A percentile compares a stretch with the other conserved stretches of the same genome.
Evolutionary conservation across 2,329 filamentous ascomycete genomes (phyloP).

Genomic region (Acrocalymma vagum): DNA sequence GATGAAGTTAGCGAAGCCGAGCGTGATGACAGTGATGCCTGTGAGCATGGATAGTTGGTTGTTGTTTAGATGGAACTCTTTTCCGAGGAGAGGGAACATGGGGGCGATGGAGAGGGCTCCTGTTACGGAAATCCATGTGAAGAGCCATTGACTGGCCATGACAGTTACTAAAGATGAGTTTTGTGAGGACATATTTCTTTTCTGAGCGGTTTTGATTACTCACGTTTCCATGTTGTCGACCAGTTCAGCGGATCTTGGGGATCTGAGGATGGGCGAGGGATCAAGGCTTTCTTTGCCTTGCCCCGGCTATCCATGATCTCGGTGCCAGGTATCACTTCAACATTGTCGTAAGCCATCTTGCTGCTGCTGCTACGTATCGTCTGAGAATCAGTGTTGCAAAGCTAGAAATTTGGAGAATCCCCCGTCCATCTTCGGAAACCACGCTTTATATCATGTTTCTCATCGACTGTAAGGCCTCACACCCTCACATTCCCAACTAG

Average conservation of each 20-base stretch:
- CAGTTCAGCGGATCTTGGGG: conserved; percentile 49
- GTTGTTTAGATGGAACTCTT: conserved; percentile 51
- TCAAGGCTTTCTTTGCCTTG: conserved; percentile 29
- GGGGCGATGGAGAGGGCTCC: conserved; percentile 54
- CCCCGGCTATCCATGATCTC: conserved; percentile 35
- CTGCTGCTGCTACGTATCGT: too few relatives aligned
- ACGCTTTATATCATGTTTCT: too few relatives aligned
- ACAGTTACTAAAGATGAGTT: conserved; percentile 34
- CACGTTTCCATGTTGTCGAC: conserved; percentile 44
- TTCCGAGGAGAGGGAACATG: conserved; percentile 53
- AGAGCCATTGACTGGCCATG: conserved; percentile 49
- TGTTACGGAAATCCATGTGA: conserved; percentile 54
- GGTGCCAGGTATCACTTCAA: conserved; percentile 38
- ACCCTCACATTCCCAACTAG: too few relatives aligned
- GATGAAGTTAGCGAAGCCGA: conserved; percentile 56
- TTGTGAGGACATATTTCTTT: background rate
- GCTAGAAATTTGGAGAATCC: too few relatives aligned
- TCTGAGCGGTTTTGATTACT: conserved; percentile 1
- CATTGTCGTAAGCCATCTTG: conserved; percentile 22
- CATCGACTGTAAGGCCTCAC: too few relatives aligned
- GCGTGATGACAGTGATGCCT: conserved; percentile 54
- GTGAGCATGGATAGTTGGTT: conserved; percentile 52
- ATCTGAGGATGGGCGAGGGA: conserved; percentile 42
- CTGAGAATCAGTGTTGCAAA: too few relatives aligned
- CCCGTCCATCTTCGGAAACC: too few relatives aligned